phyloP scores from a whole-genome alignment of 2,329 filamentous ascomycete genomes.

The Aspergillus pseudoglaucus region DNA sequence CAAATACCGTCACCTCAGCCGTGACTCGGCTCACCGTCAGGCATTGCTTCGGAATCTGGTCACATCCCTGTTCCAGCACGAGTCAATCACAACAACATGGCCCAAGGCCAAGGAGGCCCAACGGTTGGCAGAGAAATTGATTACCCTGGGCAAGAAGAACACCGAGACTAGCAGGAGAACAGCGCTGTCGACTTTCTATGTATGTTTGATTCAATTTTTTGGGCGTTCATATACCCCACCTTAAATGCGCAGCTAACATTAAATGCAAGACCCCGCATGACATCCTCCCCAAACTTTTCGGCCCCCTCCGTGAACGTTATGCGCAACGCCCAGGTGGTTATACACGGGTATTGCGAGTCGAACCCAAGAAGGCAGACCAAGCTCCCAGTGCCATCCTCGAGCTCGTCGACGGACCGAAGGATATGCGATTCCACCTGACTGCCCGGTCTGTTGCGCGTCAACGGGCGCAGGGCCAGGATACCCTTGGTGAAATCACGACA shows the following conservation, averaged over 20 bases:
- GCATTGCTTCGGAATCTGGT: conserved; percentile 93
- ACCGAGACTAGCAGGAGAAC: conserved; percentile 70
- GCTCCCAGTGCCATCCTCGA: conserved; percentile 86
- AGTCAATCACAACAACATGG: conserved; percentile 91
- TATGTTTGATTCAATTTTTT: conserved; percentile 43
- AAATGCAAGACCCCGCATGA: conserved; percentile 32
- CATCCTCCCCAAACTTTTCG: conserved; percentile 77
- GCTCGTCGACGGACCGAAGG: conserved; percentile 86
- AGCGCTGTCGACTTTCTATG: conserved; percentile 78
- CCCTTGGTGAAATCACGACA: conserved; percentile 63
- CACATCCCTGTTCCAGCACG: conserved; percentile 86
- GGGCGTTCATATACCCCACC: neutral
- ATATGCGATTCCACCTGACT: conserved; percentile 92
- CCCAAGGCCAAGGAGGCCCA: conserved; percentile 97
- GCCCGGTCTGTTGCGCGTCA: conserved; percentile 70
- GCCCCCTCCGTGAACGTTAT: conserved; percentile 74
- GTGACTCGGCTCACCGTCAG: conserved; percentile 78
- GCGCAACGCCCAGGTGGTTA: conserved; percentile 76
- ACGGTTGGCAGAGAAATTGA: conserved; percentile 84
- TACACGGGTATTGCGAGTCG: conserved; percentile 87
- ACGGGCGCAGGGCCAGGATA: conserved; percentile 46
- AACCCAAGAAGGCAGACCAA: conserved; percentile 82
- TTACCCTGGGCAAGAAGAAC: conserved; percentile 89
- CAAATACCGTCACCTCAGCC: conserved; percentile 84
- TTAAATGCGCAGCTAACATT: neutral